These are phyloP conservation scores for Hypomyces rosellus DNA, from an alignment of 2,329 filamentous ascomycete species.

Conservation along the genomic window DNA sequence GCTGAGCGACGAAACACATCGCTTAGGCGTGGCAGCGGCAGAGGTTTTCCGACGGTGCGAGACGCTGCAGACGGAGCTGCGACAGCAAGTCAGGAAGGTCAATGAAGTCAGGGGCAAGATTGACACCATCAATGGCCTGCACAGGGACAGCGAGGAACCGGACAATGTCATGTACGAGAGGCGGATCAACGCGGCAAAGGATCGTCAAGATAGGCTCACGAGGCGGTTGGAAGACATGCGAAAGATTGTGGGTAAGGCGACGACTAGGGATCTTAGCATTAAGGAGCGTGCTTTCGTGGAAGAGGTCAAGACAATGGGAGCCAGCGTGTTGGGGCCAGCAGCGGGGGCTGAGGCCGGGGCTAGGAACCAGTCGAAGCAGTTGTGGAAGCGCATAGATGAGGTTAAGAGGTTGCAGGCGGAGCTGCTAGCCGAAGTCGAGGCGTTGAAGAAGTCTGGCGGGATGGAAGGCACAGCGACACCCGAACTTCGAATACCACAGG, in stretches of 20 bases:
- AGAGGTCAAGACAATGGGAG: slow-evolving; percentile 49
- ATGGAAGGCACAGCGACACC: slow-evolving; percentile 25
- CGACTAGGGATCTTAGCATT: slow-evolving; percentile 36
- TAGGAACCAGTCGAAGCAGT: slow-evolving; percentile 39
- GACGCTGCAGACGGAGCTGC: slow-evolving; percentile 60
- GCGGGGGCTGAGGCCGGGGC: slow-evolving; percentile 21
- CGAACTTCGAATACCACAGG: slow-evolving; percentile 49
- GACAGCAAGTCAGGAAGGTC: slow-evolving; percentile 59
- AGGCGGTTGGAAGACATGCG: slow-evolving; percentile 55
- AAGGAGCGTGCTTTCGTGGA: slow-evolving; percentile 42
- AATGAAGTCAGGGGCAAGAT: slow-evolving; percentile 60
- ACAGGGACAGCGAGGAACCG: slow-evolving; percentile 42
- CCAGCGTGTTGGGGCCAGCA: slow-evolving; percentile 35
- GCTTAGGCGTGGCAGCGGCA: slow-evolving; percentile 61
- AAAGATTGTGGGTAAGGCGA: slow-evolving; percentile 36
- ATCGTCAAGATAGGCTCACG: slow-evolving; percentile 50
- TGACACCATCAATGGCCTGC: slow-evolving; percentile 50
- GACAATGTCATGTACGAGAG: slow-evolving; percentile 53
- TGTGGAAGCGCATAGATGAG: slow-evolving; percentile 52
- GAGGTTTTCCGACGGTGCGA: slow-evolving; percentile 68
- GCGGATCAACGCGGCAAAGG: slow-evolving; percentile 48
- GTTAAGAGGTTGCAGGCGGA: slow-evolving; percentile 48
- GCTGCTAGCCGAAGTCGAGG: slow-evolving; percentile 45
- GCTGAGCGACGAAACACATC: slow-evolving; percentile 62
- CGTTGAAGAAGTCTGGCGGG: slow-evolving; percentile 29